Base-by-base conservation (phyloP, 768 basidiomycete genomes). In the Naganishia vaughanmartiniae region DNA sequence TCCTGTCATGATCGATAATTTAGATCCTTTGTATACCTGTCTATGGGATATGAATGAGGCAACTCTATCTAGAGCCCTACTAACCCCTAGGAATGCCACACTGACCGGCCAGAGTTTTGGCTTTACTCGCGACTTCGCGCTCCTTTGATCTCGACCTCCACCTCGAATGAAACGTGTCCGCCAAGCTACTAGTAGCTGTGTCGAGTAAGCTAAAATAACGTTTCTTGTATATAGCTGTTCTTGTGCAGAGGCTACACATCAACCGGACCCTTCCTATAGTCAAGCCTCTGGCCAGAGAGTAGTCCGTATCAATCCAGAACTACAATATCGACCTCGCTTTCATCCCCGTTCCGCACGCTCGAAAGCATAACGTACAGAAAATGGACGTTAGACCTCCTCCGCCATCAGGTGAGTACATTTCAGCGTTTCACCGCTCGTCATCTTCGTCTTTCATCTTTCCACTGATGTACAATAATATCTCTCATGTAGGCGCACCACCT, bases 361-460 rank as follows among this genome's bases (percentile, higher is more conserved):
- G 48, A 51, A 3, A 51, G 24, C 48, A 51, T 1, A 12, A 51
- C 21, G 4, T 24, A 51, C 6, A 51, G n/a, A 51, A 51, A 58
- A 63, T 63, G 60, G 42, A 63, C 39, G 39, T 34, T 7, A 63
- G 60, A 63, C 60, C 60, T 28, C 39, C 60, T 17, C 60, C 60
- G 39, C 60, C 60, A 24, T 63, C 60, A 6, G 60, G 60, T 63
- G 30, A 2, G 60, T 45, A 11, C 48, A 26, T 6, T 26, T 7
- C 48, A 51, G 48, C 48, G 39, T 15, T 42, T 51, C 24, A 51
- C 48, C 24, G 12, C 4, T 12, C 21, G 6, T 51, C 48, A 3
- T 26, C n/a, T 24, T 42, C 15, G 6, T 33, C 24, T 36, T 9
- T 12, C 30, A 21, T 34, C 9, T 28, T 30, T 11, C 15, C 60